These are phyloP conservation scores for Collybiopsis confluens DNA, from an alignment of 768 basidiomycete genomes.

Conservation along the genomic window DNA sequence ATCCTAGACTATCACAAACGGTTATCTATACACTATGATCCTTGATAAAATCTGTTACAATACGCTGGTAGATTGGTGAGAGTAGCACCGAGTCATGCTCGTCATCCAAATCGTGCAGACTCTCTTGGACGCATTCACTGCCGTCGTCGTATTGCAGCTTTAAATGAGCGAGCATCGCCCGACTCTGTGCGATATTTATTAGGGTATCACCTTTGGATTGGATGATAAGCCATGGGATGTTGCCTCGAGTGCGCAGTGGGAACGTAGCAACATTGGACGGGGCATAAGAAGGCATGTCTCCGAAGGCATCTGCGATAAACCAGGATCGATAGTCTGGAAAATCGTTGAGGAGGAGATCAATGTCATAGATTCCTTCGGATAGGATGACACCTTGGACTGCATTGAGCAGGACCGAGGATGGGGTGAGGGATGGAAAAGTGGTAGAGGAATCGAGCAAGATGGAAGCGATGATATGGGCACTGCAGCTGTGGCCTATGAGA, in stretches of 20 bases:
- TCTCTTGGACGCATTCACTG: constrained; percentile 19
- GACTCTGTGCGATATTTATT: constrained; percentile 59
- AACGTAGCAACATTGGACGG: constrained; percentile 42
- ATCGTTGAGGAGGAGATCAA: constrained; percentile 55
- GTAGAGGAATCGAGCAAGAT: constrained; percentile 56
- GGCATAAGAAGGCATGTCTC: constrained; percentile 41
- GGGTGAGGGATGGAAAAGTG: constrained; percentile 39
- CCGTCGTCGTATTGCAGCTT: constrained; percentile 26
- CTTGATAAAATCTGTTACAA: constrained; percentile 39
- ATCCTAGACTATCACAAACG: neutral
- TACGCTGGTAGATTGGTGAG: constrained; percentile 37
- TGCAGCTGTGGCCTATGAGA: constrained; percentile 77
- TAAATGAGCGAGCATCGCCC: constrained; percentile 56
- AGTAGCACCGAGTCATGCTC: constrained; percentile 55
- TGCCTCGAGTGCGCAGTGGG: constrained; percentile 27
- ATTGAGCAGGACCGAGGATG: constrained; percentile 34
- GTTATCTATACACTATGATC: neutral
- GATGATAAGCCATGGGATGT: constrained; percentile 64
- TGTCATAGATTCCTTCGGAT: constrained; percentile 78
- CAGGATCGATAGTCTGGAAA: constrained; percentile 67
- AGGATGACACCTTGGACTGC: constrained; percentile 52
- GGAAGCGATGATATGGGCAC: constrained; percentile 74
- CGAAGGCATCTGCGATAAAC: constrained; percentile 71
- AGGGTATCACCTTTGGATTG: constrained; percentile 73
- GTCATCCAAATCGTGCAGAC: constrained; percentile 36